A percentile compares a stretch with the other conserved stretches of the same genome.
phyloP scores from a whole-genome alignment of 352 stramenopile genomes.

The Saprolegnia parasitica region DNA sequence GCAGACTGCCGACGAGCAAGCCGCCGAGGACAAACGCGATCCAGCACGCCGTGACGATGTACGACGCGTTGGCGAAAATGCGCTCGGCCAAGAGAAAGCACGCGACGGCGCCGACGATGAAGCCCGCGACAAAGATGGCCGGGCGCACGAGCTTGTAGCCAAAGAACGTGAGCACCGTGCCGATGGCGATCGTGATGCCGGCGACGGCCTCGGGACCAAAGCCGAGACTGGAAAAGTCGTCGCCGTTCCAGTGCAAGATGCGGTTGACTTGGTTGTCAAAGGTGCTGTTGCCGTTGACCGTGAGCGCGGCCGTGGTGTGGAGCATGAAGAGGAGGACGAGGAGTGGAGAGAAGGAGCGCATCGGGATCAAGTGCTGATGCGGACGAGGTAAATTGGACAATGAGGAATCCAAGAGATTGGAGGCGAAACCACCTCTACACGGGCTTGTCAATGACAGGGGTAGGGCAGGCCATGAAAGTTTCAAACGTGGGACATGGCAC shows the following conservation, averaged over 20 bases:
- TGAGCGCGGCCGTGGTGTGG: too few species aligned
- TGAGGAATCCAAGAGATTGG: too few species aligned
- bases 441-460: too few species aligned
- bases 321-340: too few species aligned
- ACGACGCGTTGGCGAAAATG: constrained; percentile 33
- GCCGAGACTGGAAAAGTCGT: constrained; percentile 31
- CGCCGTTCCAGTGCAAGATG: constrained; percentile 12
- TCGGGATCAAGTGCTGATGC: too few species aligned
- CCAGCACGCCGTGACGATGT: constrained; percentile 46
- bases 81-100: constrained; percentile 43
- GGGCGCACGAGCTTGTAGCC: constrained; percentile 55
- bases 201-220: constrained; percentile 46
- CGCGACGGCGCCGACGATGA: constrained; percentile 57
- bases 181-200: constrained; percentile 39
- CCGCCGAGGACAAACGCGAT: constrained; percentile 41
- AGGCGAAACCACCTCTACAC: too few species aligned
- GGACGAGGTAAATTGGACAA: too few species aligned
- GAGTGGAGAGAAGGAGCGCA: too few species aligned
- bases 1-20: constrained; percentile 33
- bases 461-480: too few species aligned
- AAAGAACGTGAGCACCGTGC: constrained; percentile 44
- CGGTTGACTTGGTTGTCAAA: constrained; percentile 27
- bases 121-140: constrained; percentile 61
- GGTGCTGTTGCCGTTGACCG: constrained; percentile 1
- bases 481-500: too few species aligned